A percentile compares a stretch with the other conserved stretches of the same genome.
Evolutionary conservation across 805 yeast species (phyloP).

Genomic region (Starmera amethionina): DNA sequence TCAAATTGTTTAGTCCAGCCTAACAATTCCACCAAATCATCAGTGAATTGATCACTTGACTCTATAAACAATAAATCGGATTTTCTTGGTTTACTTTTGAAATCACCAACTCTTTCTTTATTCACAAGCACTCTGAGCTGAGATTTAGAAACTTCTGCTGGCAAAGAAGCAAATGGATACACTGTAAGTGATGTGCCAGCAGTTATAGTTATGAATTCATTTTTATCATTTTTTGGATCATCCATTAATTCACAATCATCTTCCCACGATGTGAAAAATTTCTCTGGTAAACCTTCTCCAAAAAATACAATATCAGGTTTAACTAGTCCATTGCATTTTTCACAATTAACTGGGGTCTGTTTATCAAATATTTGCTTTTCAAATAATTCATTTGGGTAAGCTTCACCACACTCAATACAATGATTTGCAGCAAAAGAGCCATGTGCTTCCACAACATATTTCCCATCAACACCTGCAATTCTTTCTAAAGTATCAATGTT

Average conservation of each 20-base stretch:
- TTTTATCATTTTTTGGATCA: slow-evolving; percentile 17
- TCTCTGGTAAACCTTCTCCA: slow-evolving; percentile 75
- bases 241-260: slow-evolving; percentile 24
- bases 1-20: slow-evolving; percentile 60
- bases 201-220: slow-evolving; percentile 63
- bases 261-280: slow-evolving; percentile 65
- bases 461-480: slow-evolving; percentile 62
- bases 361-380: slow-evolving; percentile 26
- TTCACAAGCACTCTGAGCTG: slow-evolving; percentile 61
- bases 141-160: slow-evolving; percentile 44
- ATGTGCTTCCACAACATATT: slow-evolving; percentile 79
- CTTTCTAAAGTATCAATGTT: slow-evolving; percentile 90
- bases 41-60: slow-evolving; percentile 59
- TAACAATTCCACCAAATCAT: slow-evolving; percentile 36
- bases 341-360: slow-evolving; percentile 36
- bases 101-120: slow-evolving; percentile 70
- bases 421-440: slow-evolving; percentile 85
- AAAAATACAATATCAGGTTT: slow-evolving; percentile 94
- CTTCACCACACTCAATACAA: slow-evolving; percentile 65
- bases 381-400: slow-evolving; percentile 39
- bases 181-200: slow-evolving; percentile 92
- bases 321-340: slow-evolving; percentile 60
- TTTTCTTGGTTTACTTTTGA: slow-evolving; percentile 39
- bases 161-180: slow-evolving; percentile 81
- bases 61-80: slow-evolving; percentile 53